These are phyloP conservation scores for Rhodotorula sp. DNA, from an alignment of 1,284 basidiomycete genomes.

Conservation along the genomic window DNA sequence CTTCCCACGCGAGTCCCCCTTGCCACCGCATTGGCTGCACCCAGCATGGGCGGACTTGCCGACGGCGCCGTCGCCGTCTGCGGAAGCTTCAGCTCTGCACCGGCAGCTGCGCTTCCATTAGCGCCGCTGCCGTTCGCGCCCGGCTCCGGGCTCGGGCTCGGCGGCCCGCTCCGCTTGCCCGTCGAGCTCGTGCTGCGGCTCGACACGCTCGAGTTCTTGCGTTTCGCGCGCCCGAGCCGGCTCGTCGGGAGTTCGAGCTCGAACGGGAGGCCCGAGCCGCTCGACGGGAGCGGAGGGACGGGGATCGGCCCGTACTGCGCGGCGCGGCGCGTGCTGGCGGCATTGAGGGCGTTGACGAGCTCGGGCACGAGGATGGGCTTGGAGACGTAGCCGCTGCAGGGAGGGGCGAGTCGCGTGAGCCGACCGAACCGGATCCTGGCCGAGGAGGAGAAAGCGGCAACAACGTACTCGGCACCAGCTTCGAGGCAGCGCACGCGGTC, in stretches of 20 bases:
- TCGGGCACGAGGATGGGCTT: constrained; percentile 38
- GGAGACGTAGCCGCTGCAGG: constrained; percentile 23
- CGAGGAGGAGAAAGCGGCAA: too few species aligned
- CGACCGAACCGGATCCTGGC: too few species aligned
- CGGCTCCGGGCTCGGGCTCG: constrained; percentile 3
- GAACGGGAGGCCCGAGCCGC: constrained; percentile 8
- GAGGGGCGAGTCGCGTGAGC: neutral
- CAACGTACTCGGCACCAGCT: constrained; percentile 29
- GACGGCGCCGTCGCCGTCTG: too few species aligned
- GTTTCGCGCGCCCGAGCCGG: constrained; percentile 15
- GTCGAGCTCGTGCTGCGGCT: constrained; percentile 4
- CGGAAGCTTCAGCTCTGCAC: neutral
- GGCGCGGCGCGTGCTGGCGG: constrained; percentile 12
- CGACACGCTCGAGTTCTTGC: constrained; percentile 10
- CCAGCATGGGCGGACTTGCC: too few species aligned
- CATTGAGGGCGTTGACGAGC: constrained; percentile 29
- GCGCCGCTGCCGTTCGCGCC: too few species aligned
- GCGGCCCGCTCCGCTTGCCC: neutral
- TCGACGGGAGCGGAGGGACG: neutral
- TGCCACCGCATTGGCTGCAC: too few species aligned
- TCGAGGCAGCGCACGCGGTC: constrained; percentile 30
- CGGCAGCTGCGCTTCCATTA: neutral
- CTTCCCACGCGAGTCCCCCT: too few species aligned
- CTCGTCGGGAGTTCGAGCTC: constrained; percentile 23
- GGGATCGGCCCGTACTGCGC: neutral